Evolutionary conservation across 2,329 filamentous ascomycete genomes (phyloP).

Genomic region (Botrytis pseudocinerea): DNA sequence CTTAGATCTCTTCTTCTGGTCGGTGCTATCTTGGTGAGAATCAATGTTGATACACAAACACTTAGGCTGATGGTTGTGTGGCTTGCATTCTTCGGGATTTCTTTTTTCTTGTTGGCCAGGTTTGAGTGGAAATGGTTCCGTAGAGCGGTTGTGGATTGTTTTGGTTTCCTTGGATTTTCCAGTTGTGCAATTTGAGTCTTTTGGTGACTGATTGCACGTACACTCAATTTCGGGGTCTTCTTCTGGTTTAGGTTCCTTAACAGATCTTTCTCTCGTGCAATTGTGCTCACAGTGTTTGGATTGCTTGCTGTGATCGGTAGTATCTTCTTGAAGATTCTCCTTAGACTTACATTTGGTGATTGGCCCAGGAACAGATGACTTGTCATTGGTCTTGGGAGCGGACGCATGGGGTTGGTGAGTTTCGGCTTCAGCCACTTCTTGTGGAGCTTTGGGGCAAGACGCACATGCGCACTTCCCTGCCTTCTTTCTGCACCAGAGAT

Average conservation of each 20-base stretch:
- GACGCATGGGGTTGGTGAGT: not conserved
- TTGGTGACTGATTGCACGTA: not conserved
- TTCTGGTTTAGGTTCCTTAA: not conserved
- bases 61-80: not conserved
- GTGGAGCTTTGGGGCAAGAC: slow-evolving; percentile 19
- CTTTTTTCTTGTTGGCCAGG: not conserved
- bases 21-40: not conserved
- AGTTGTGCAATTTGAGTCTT: not conserved
- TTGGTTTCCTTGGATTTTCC: not conserved
- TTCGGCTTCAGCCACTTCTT: not conserved
- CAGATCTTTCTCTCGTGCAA: not conserved
- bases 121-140: not conserved
- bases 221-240: not conserved
- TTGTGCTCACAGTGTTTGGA: not conserved
- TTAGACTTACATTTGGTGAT: not conserved
- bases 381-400: not conserved
- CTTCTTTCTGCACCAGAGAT: slow-evolving; percentile 19
- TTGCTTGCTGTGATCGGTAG: not conserved
- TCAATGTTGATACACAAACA: not conserved
- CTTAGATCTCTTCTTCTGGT: slow-evolving; percentile 7
- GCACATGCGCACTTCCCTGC: slow-evolving; percentile 10
- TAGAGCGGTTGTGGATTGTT: not conserved
- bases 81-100: not conserved
- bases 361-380: not conserved
- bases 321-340: not conserved